Percentiles rank a stretch among this genome's conserved stretches.
Evolutionary conservation across 2,329 filamentous ascomycete species (phyloP).

Genomic region (Neonectria punicea): DNA sequence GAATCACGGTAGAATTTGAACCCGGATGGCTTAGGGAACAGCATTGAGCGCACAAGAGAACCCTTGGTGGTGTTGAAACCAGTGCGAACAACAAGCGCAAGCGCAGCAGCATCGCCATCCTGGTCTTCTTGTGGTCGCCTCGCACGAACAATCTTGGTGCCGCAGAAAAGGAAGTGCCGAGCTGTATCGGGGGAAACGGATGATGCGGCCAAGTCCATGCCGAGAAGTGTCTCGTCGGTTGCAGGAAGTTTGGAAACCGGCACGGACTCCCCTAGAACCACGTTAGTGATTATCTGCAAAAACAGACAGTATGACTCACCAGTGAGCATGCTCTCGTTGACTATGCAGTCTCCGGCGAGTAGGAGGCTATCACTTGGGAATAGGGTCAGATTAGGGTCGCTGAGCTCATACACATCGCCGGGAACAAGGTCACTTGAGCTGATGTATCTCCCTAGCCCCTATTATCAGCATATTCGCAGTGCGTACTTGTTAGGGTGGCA

Average conservation of each 20-base stretch:
- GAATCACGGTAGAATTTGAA: conserved; percentile 99
- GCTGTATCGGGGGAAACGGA: conserved; percentile 86
- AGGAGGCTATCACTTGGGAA: conserved; percentile 94
- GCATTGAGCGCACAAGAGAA: conserved; percentile 93
- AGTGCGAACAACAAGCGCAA: conserved; percentile 92
- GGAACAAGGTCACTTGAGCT: conserved; percentile 90
- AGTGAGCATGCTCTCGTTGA: conserved; percentile 99
- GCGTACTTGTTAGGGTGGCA: too few relatives aligned
- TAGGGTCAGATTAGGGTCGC: conserved; percentile 87
- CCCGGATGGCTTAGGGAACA: conserved; percentile 96
- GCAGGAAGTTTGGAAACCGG: conserved; percentile 93
- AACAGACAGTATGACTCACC: conserved; percentile 52
- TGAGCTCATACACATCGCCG: conserved; percentile 96
- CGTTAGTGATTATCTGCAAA: conserved; percentile 28
- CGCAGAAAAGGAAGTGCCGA: conserved; percentile 91
- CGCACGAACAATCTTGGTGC: conserved; percentile 94
- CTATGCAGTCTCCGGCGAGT: conserved; percentile 93
- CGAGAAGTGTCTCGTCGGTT: conserved; percentile 79
- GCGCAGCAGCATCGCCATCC: conserved; percentile 87
- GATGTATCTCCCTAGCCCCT: conserved; percentile 76
- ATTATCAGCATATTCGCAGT: not conserved
- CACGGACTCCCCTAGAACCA: conserved; percentile 80
- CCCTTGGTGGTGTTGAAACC: conserved; percentile 99
- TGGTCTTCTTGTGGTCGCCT: conserved; percentile 86
- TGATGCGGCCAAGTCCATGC: conserved; percentile 81